Conservation (phyloP, 108 stramenopile genomes). For the Thalassiosira profunda region DNA sequence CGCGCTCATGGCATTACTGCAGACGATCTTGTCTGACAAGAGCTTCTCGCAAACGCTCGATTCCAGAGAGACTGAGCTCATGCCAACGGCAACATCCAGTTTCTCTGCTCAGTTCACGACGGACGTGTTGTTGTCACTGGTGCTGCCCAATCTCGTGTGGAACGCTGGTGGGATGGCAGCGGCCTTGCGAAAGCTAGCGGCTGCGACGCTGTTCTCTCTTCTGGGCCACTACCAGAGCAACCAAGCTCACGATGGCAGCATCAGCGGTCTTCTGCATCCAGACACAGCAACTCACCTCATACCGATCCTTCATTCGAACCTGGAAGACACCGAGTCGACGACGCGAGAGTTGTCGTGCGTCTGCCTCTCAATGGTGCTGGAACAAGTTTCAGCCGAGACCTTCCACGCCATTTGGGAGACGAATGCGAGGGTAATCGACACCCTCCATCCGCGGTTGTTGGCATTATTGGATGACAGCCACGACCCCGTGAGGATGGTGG, state of each 20-base stretch:
- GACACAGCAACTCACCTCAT: constrained; percentile 22
- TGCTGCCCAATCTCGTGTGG: constrained; percentile 44
- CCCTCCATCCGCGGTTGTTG: constrained; percentile 24
- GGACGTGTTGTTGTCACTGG: constrained; percentile 25
- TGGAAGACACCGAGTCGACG: constrained; percentile 38
- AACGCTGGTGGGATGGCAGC: constrained; percentile 36
- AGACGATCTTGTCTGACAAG: constrained; percentile 34
- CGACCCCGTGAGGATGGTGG: constrained; percentile 32
- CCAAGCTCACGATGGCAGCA: not conserved
- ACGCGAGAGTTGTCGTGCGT: constrained; percentile 37
- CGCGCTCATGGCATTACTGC: constrained; percentile 38
- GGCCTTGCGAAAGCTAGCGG: constrained; percentile 30
- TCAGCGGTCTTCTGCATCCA: too few species aligned
- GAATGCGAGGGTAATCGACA: constrained; percentile 15
- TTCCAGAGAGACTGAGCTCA: too few species aligned
- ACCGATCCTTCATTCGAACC: constrained; percentile 40
- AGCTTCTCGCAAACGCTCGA: constrained; percentile 14
- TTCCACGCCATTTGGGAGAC: constrained; percentile 21
- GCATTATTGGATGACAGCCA: constrained; percentile 37
- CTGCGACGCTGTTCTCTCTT: constrained; percentile 38
- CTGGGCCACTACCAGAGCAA: not conserved
- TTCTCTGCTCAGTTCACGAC: not conserved
- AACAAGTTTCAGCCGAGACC: constrained; percentile 5
- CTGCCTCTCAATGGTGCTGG: constrained; percentile 29
- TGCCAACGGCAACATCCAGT: too few species aligned